Conservation (phyloP, 1,284 basidiomycete genomes). For the Pseudozyma hubeiensis region DNA sequence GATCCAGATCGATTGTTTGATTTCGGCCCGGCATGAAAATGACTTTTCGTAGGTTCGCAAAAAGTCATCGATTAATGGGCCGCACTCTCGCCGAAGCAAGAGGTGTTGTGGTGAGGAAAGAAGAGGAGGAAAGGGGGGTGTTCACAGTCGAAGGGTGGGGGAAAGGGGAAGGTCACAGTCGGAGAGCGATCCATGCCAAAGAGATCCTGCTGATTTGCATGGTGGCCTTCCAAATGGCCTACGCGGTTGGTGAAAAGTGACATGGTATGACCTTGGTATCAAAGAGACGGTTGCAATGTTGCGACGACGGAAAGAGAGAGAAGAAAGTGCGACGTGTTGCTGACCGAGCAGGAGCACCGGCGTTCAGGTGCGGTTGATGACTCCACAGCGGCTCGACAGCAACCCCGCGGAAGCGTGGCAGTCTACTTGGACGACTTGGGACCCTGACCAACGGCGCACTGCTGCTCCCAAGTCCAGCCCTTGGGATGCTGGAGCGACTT, state of each 20-base stretch:
- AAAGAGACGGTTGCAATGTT: slow-evolving; percentile 8
- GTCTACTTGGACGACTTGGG: slow-evolving; percentile 49
- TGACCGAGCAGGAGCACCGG: too few species aligned
- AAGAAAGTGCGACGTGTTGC: background rate
- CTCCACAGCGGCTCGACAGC: slow-evolving; percentile 4
- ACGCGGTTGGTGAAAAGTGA: slow-evolving; percentile 3
- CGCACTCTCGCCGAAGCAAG: background rate
- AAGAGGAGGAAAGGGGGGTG: background rate
- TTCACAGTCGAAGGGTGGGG: background rate
- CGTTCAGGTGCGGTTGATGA: background rate
- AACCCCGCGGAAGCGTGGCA: background rate
- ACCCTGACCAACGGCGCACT: slow-evolving; percentile 55
- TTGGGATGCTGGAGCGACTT: slow-evolving; percentile 58
- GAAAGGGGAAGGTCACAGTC: slow-evolving; percentile 6
- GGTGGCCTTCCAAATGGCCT: background rate
- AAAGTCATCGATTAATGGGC: slow-evolving; percentile 63
- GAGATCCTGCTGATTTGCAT: slow-evolving; percentile 1
- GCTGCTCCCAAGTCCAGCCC: slow-evolving; percentile 55
- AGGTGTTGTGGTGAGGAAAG: background rate
- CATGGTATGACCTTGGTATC: slow-evolving; percentile 11
- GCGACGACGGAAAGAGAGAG: background rate
- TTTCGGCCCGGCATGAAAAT: slow-evolving; percentile 65
- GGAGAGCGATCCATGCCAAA: background rate
- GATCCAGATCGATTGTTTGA: slow-evolving; percentile 2
- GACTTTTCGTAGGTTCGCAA: slow-evolving; percentile 38